Evolutionary conservation across 2,329 filamentous ascomycete genomes (phyloP).

Genomic region (Fusarium austroafricanum): DNA sequence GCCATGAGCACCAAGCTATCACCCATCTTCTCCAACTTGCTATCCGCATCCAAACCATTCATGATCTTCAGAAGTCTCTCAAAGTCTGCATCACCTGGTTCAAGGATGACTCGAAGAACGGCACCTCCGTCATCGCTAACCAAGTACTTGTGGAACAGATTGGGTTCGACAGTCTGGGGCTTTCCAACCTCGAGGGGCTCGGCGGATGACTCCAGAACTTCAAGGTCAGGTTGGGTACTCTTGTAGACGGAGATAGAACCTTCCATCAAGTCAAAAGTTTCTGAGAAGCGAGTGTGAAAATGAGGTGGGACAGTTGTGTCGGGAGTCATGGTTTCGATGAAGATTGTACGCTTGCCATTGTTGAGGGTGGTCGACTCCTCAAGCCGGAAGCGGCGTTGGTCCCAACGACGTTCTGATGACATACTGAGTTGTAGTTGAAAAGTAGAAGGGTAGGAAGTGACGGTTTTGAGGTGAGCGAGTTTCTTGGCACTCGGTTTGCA

Average conservation of each 20-base stretch:
- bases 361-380: conserved; percentile 6
- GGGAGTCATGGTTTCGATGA: conserved; percentile 12
- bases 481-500: too few species aligned
- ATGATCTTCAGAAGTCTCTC: conserved; percentile 5
- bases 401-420: conserved; percentile 17
- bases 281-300: conserved; percentile 1
- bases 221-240: background rate
- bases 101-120: background rate
- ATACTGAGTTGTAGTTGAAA: background rate
- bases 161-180: background rate
- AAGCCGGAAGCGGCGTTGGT: conserved; percentile 9
- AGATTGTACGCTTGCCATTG: conserved; percentile 5
- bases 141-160: background rate
- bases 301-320: conserved; percentile 1
- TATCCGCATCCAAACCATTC: background rate
- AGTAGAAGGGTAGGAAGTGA: too few species aligned
- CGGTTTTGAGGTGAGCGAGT: too few species aligned
- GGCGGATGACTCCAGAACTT: background rate
- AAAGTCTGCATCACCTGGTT: background rate
- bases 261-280: background rate
- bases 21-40: background rate
- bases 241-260: background rate
- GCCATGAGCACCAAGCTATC: conserved; percentile 15
- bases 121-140: background rate
- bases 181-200: background rate